A percentile compares a stretch with the other conserved stretches of the same genome.
phyloP scores from a whole-genome alignment of 345 rosid species.

The Rhodamnia rubescens region DNA sequence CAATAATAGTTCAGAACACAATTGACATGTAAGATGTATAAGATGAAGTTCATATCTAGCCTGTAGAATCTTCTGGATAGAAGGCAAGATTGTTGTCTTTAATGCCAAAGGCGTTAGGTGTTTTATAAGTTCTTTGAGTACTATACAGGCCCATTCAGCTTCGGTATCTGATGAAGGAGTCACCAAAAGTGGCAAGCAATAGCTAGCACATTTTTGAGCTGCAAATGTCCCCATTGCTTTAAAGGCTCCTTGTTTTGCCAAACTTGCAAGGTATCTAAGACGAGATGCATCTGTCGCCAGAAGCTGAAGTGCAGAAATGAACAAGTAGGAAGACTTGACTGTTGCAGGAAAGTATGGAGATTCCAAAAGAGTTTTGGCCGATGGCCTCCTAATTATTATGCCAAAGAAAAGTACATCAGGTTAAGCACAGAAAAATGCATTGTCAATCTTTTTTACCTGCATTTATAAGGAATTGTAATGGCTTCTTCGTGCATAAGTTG shows the following conservation, averaged over 20 bases:
- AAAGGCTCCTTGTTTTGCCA: constrained; percentile 78
- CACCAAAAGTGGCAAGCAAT: constrained; percentile 62
- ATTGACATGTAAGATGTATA: constrained; percentile 2
- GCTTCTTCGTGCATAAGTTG: not conserved
- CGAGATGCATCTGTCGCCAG: constrained; percentile 52
- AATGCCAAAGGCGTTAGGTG: constrained; percentile 58
- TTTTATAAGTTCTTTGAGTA: constrained; percentile 70
- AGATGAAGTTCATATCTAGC: constrained; percentile 31
- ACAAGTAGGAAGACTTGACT: constrained; percentile 68
- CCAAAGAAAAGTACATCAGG: not conserved
- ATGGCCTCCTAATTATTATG: constrained; percentile 65
- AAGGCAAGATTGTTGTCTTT: constrained; percentile 59
- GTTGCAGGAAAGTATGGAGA: constrained; percentile 82
- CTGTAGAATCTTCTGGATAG: constrained; percentile 82
- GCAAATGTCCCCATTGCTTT: constrained; percentile 80
- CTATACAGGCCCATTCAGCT: constrained; percentile 72
- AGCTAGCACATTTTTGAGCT: constrained; percentile 70
- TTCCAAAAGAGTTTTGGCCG: constrained; percentile 65
- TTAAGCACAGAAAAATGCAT: not conserved
- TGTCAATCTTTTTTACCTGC: not conserved
- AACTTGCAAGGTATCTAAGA: constrained; percentile 68
- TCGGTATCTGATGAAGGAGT: constrained; percentile 47
- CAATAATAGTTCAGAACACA: not conserved
- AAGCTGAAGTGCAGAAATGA: constrained; percentile 81
- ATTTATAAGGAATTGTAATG: not conserved